These are phyloP conservation scores for Aspergillus caelatus DNA, from an alignment of 2,329 filamentous ascomycete species.

Conservation along the genomic window DNA sequence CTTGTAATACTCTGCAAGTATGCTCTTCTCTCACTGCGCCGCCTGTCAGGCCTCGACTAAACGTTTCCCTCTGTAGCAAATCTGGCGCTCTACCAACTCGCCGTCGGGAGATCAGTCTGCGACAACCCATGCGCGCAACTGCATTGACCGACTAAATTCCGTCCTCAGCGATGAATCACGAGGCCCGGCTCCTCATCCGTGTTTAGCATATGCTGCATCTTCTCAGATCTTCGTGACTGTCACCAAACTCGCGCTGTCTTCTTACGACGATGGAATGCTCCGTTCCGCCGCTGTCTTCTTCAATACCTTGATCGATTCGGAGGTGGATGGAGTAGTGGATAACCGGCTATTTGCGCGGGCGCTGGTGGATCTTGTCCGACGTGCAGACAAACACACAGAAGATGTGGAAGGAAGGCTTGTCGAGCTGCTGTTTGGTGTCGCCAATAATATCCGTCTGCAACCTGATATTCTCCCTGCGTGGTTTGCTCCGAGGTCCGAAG, in stretches of 20 bases:
- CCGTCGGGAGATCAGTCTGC: conserved; percentile 56
- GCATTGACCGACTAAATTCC: conserved; percentile 59
- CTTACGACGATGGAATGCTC: conserved; percentile 83
- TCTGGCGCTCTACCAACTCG: conserved; percentile 61
- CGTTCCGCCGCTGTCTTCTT: conserved; percentile 84
- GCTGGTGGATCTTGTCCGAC: conserved; percentile 81
- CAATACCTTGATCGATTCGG: conserved; percentile 89
- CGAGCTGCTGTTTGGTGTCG: conserved; percentile 92
- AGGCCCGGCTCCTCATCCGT: conserved; percentile 85
- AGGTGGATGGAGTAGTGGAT: conserved; percentile 92
- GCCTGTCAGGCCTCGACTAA: neutral
- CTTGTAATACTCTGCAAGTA: conserved; percentile 63
- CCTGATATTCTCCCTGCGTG: conserved; percentile 85
- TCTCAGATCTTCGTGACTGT: conserved; percentile 90
- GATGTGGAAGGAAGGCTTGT: conserved; percentile 88
- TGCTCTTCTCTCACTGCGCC: conserved; percentile 1
- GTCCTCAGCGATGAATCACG: conserved; percentile 89
- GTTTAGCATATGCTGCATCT: conserved; percentile 80
- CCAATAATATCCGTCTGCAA: conserved; percentile 90
- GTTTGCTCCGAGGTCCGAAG: conserved; percentile 69
- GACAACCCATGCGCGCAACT: conserved; percentile 53
- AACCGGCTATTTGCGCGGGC: conserved; percentile 83
- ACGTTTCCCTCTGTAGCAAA: conserved; percentile 47
- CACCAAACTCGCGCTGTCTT: conserved; percentile 83
- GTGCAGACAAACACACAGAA: conserved; percentile 66